Conservation (phyloP, 169 alveolate species). For the Plasmodium vivax region DNA sequence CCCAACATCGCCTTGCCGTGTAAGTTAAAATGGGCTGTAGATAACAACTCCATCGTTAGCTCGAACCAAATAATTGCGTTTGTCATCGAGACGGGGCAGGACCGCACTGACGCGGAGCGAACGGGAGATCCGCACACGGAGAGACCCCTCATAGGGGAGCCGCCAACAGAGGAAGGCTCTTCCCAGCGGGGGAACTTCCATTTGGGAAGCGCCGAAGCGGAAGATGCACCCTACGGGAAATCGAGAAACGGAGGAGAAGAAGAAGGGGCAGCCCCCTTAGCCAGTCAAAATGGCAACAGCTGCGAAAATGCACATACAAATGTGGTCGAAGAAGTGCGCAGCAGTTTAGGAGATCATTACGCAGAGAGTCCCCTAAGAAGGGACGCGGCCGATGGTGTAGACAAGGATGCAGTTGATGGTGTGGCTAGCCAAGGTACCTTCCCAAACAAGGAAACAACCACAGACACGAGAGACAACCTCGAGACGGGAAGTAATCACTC, state of each 20-base stretch:
- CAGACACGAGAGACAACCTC: background rate
- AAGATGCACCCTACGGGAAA: background rate
- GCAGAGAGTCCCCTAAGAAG: background rate
- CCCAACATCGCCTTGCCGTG: slow-evolving; percentile 36
- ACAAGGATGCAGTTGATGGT: background rate
- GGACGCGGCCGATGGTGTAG: background rate
- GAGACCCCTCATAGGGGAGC: background rate
- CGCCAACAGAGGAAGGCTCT: background rate
- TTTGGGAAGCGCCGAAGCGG: background rate
- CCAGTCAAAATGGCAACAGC: background rate
- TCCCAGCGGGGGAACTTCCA: background rate
- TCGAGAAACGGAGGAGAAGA: background rate
- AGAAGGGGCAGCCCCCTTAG: background rate
- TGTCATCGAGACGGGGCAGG: slow-evolving; percentile 26
- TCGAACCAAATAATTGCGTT: slow-evolving; percentile 64
- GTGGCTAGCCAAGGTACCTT: background rate
- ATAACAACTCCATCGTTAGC: slow-evolving; percentile 48
- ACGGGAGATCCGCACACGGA: background rate
- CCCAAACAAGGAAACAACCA: background rate
- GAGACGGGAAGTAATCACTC: background rate
- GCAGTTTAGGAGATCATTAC: background rate
- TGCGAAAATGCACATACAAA: background rate
- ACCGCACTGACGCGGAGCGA: background rate
- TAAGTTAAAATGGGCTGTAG: slow-evolving; percentile 71
- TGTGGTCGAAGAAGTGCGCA: background rate